Evolutionary conservation across 164 flowering plant species (phyloP).

Genomic region (Piper longum): DNA sequence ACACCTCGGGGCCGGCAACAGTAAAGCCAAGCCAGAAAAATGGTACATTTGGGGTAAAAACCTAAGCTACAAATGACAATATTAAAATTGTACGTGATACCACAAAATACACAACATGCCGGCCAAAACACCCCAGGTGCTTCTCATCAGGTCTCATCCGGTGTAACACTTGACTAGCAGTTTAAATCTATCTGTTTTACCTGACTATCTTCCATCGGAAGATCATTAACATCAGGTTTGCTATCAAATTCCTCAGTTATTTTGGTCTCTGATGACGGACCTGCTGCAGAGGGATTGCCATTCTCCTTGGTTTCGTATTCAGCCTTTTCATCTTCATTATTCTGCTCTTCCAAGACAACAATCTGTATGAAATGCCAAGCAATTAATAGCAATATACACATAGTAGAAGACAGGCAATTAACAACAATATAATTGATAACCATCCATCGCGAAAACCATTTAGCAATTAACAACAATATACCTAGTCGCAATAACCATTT

Average conservation of each 20-base stretch:
- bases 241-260: constrained; percentile 30
- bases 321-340: constrained; percentile 36
- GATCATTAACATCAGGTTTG: constrained; percentile 76
- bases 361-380: constrained; percentile 27
- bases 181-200: constrained; percentile 14
- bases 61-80: too few species aligned
- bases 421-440: not conserved
- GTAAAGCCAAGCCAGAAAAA: not conserved
- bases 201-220: constrained; percentile 64
- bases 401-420: not conserved
- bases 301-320: constrained; percentile 45
- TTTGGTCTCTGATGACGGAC: constrained; percentile 17
- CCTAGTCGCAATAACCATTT: too few species aligned
- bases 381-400: too few species aligned
- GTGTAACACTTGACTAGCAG: not conserved
- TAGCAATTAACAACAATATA: not conserved
- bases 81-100: too few species aligned
- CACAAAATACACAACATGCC: not conserved
- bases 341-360: constrained; percentile 63
- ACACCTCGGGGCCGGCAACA: not conserved
- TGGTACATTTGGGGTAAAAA: too few species aligned
- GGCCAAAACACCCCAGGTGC: not conserved
- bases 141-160: too few species aligned
- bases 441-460: too few species aligned
- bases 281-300: constrained; percentile 7